These are phyloP conservation scores for Plenodomus biglobosus DNA, from an alignment of 2,329 filamentous ascomycete species.

Conservation along the genomic window DNA sequence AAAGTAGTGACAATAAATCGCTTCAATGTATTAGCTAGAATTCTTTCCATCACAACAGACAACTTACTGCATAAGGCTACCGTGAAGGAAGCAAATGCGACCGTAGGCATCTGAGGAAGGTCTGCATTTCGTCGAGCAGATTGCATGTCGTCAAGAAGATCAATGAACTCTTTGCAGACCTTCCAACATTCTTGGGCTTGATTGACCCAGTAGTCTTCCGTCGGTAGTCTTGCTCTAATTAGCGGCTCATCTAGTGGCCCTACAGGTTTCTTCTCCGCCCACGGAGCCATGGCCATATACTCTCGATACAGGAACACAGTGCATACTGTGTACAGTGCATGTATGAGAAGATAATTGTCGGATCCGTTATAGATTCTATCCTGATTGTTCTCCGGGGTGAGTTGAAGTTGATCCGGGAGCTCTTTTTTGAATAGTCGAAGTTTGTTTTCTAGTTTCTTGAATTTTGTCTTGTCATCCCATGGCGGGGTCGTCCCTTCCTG, in stretches of 20 bases:
- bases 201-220: constrained; percentile 59
- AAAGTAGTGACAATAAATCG: constrained; percentile 67
- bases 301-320: constrained; percentile 69
- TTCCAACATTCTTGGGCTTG: constrained; percentile 65
- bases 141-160: constrained; percentile 58
- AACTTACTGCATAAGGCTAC: constrained; percentile 61
- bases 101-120: constrained; percentile 66
- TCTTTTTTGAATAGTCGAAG: constrained; percentile 57
- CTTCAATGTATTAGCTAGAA: constrained; percentile 16
- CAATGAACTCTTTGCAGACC: constrained; percentile 63
- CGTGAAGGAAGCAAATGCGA: constrained; percentile 67
- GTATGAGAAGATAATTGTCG: constrained; percentile 66
- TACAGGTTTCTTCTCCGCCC: constrained; percentile 53
- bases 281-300: constrained; percentile 66
- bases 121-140: neutral
- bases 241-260: constrained; percentile 60
- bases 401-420: constrained; percentile 59
- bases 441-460: constrained; percentile 55
- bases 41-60: neutral
- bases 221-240: constrained; percentile 10
- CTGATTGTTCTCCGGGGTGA: constrained; percentile 64
- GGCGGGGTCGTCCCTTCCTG: constrained; percentile 55
- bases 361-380: constrained; percentile 66
- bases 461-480: constrained; percentile 60
- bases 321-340: constrained; percentile 66